Percentiles rank a stretch among this genome's conserved stretches.
These are phyloP conservation scores for Cutaneotrichosporon curvatum DNA, from an alignment of 1,284 basidiomycete species.

Conservation along the genomic window DNA sequence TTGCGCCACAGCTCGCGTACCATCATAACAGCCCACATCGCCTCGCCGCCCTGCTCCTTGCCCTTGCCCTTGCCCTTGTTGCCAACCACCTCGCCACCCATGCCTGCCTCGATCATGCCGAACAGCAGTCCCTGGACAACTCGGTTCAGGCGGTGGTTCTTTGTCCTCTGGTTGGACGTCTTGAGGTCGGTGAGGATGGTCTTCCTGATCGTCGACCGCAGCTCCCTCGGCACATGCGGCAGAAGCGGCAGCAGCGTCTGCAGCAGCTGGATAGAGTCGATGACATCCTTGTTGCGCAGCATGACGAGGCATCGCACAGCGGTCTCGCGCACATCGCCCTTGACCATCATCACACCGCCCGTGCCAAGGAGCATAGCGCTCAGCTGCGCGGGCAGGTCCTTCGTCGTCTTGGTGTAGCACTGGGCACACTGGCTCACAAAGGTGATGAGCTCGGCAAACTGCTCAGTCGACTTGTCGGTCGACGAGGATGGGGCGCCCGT, in stretches of 20 bases:
- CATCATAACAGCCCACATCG: conserved; percentile 94
- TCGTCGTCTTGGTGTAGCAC: conserved; percentile 82
- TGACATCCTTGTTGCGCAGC: conserved; percentile 86
- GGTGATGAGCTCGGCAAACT: conserved; percentile 75
- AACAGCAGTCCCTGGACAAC: conserved; percentile 96
- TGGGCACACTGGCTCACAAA: conserved; percentile 69
- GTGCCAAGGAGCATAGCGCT: conserved; percentile 60
- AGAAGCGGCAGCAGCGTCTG: conserved; percentile 89
- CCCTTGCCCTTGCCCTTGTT: conserved; percentile 58
- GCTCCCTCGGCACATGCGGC: conserved; percentile 77
- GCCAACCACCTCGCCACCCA: conserved; percentile 69
- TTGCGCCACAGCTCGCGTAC: conserved; percentile 94
- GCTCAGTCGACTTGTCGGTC: conserved; percentile 60
- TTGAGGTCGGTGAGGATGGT: conserved; percentile 95
- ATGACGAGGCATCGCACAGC: conserved; percentile 86
- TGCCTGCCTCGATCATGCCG: conserved; percentile 85
- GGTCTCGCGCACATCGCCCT: conserved; percentile 60
- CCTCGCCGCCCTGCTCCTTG: conserved; percentile 64
- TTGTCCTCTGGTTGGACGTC: conserved; percentile 78
- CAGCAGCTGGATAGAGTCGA: conserved; percentile 86
- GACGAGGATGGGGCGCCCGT: conserved; percentile 22
- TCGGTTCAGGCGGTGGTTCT: conserved; percentile 93
- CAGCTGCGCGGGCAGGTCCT: conserved; percentile 70
- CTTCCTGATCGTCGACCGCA: conserved; percentile 80
- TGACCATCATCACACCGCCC: conserved; percentile 28